These are phyloP conservation scores for Isatis tinctoria DNA, from an alignment of 345 rosid species.

Conservation along the genomic window DNA sequence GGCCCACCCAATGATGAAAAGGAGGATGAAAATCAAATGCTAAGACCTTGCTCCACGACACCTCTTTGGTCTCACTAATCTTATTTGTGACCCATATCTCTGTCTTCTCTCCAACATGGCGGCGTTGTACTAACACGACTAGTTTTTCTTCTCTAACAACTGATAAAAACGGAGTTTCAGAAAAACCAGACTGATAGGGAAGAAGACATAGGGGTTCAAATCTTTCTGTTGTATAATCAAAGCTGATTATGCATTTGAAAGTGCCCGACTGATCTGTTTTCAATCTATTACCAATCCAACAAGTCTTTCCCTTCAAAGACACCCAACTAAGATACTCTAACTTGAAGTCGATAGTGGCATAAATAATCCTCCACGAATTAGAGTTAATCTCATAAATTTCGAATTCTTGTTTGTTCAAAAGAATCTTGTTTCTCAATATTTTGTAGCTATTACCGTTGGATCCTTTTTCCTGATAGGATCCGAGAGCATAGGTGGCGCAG, in stretches of 20 bases:
- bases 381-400: no score
- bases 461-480: not conserved
- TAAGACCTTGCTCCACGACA: slow-evolving; percentile 3
- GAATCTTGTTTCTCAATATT: no score
- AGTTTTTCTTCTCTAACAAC: slow-evolving; percentile 2
- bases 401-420: no score
- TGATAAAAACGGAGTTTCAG: not conserved
- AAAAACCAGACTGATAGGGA: not conserved
- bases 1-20: rapidly evolving
- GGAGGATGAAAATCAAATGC: not conserved
- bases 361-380: not conserved
- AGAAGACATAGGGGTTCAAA: not conserved
- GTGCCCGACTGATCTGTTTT: no score
- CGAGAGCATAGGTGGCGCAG: not conserved
- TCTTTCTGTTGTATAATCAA: slow-evolving; percentile 3
- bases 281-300: not conserved
- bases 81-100: no score
- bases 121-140: not conserved
- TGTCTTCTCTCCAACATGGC: no score
- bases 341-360: not conserved
- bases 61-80: not conserved
- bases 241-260: not conserved
- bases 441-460: not conserved
- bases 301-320: slow-evolving; percentile 3
- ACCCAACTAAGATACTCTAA: not conserved